Conservation (phyloP, 257 asterid species). For the Nicotiana tomentosiformis region DNA sequence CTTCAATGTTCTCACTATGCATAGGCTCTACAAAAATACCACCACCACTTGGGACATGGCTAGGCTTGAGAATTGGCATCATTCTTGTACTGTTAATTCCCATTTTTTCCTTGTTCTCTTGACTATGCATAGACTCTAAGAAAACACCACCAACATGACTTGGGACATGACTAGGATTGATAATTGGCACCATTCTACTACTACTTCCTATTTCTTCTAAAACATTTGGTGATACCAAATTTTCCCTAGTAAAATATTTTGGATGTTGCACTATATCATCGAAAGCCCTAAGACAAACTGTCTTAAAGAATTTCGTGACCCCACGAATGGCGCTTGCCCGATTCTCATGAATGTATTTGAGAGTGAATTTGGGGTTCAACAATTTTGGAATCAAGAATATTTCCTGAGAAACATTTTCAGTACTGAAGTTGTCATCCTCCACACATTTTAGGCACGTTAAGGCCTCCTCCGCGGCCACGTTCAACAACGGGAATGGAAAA, state of each 20-base stretch:
- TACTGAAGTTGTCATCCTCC: conserved; percentile 18
- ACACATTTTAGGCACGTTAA: conserved; percentile 32
- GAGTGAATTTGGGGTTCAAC: background rate
- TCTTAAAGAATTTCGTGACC: background rate
- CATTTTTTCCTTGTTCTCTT: background rate
- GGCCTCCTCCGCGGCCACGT: conserved; percentile 36
- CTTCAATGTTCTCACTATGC: background rate
- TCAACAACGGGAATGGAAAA: conserved; percentile 25
- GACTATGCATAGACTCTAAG: background rate
- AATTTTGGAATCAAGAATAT: conserved; percentile 1
- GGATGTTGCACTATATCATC: conserved; percentile 26
- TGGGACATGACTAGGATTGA: background rate
- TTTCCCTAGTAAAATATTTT: background rate
- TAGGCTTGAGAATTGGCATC: background rate
- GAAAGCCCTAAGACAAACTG: conserved; percentile 15
- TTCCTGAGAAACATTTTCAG: background rate
- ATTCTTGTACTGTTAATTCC: background rate
- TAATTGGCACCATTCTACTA: background rate
- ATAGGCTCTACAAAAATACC: background rate
- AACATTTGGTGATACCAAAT: background rate
- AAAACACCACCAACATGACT: background rate
- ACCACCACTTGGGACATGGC: background rate
- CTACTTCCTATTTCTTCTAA: background rate
- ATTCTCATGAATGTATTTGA: background rate
- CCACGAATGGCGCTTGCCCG: background rate